These are phyloP conservation scores for Triglochin maritima DNA, from an alignment of 106 monocot species.

Conservation along the genomic window DNA sequence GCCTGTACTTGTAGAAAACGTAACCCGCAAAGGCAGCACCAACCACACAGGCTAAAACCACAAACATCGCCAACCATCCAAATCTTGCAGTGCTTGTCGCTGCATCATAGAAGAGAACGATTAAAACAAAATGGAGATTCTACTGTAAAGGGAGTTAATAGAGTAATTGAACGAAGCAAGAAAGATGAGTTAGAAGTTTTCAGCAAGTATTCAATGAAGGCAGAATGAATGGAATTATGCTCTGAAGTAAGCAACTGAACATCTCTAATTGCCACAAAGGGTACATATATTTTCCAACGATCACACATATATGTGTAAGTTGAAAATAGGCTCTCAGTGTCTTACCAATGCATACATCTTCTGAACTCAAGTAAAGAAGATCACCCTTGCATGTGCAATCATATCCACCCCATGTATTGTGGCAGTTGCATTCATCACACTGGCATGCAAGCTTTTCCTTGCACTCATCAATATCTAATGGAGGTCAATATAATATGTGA, in stretches of 20 bases:
- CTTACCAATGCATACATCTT: constrained; percentile 81
- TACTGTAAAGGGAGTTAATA: background rate
- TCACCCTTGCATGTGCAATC: constrained; percentile 81
- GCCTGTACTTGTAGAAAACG: constrained; percentile 92
- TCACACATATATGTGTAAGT: background rate
- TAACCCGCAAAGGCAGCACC: constrained; percentile 59
- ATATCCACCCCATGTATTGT: constrained; percentile 88
- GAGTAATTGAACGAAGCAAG: background rate
- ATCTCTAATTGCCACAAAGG: no score
- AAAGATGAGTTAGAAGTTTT: no score
- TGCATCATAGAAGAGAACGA: constrained; percentile 24
- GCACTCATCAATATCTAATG: constrained; percentile 74
- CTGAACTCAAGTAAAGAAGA: constrained; percentile 56
- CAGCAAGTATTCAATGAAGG: no score
- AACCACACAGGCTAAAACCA: constrained; percentile 47
- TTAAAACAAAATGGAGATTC: background rate
- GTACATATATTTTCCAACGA: background rate
- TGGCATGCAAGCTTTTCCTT: constrained; percentile 66
- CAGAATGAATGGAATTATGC: no score
- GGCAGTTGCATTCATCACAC: constrained; percentile 74
- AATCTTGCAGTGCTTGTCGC: constrained; percentile 41
- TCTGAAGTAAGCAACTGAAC: no score
- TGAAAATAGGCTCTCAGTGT: background rate
- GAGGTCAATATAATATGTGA: background rate
- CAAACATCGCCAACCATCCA: constrained; percentile 39